Conservation (phyloP, 768 basidiomycete genomes). For the Panus rudis region DNA sequence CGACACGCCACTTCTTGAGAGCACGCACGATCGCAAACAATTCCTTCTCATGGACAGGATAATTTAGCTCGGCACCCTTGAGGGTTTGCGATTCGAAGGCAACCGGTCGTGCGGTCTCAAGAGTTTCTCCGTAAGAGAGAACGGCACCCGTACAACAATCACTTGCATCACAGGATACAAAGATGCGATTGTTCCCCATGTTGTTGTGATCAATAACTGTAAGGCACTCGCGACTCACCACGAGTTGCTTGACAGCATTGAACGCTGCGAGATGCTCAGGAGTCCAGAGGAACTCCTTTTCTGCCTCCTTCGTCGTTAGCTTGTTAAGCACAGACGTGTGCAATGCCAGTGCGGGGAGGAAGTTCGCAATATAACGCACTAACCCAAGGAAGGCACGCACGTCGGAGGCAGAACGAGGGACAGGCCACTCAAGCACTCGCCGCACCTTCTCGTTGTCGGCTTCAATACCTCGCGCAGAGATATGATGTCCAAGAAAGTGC, state of each 20-base stretch:
- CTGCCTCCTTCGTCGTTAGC: slow-evolving; percentile 18
- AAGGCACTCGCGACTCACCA: slow-evolving; percentile 20
- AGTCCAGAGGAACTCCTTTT: slow-evolving; percentile 20
- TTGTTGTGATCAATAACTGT: slow-evolving; percentile 27
- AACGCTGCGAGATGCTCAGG: slow-evolving; percentile 27
- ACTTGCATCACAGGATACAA: slow-evolving; percentile 28
- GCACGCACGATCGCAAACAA: slow-evolving; percentile 29
- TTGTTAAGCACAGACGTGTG: slow-evolving; percentile 22
- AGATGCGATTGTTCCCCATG: slow-evolving; percentile 24
- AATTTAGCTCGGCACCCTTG: slow-evolving; percentile 27
- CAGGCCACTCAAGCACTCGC: slow-evolving; percentile 24
- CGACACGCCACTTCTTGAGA: slow-evolving; percentile 14
- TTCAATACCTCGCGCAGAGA: slow-evolving; percentile 21
- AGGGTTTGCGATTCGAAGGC: slow-evolving; percentile 24
- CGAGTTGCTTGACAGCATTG: slow-evolving; percentile 27
- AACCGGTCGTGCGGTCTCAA: slow-evolving; percentile 26
- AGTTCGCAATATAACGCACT: slow-evolving; percentile 21
- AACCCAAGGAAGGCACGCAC: slow-evolving; percentile 22
- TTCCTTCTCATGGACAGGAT: slow-evolving; percentile 34
- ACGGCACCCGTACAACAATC: slow-evolving; percentile 24
- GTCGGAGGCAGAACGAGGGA: slow-evolving; percentile 13
- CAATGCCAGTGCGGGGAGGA: slow-evolving; percentile 19
- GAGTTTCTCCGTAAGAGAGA: slow-evolving; percentile 25
- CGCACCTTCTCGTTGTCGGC: slow-evolving; percentile 20
- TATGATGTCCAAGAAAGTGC: slow-evolving; percentile 24